Base-by-base conservation (phyloP, 148 eudicot genomes). In the Limonium bicolor region DNA sequence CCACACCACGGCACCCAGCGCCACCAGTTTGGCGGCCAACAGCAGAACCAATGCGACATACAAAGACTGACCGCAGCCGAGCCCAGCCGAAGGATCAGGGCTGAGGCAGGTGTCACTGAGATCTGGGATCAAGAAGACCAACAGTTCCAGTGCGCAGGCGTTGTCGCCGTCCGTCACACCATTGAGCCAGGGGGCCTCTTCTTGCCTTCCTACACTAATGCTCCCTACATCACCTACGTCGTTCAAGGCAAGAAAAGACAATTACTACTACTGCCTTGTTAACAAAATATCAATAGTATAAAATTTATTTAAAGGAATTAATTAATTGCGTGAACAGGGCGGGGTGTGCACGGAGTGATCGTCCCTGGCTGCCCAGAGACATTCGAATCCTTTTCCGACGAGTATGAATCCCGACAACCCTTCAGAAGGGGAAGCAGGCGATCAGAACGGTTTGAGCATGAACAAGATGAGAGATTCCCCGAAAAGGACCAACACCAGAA, bases 311-410 rank as follows among this genome's bases (percentile, higher is more conserved):
- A 4, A 14, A 10, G 11, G 16, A 38, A 4, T 17, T 4, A 19
- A 41, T 21, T 37, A 1, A 36, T 36, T 2, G 5, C 5, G 15
- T 20, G 15, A 14, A 20, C 31, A 43, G 48, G 48, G 19, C 24
- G 56, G 32, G 85, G 67, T 26, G 18, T 77, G 6, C 56, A 60
- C 12, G 85, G 85, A 28, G 52, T 62, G 24, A 60, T 43, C 25
- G 13, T 66, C 18, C 78, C 78, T 0, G 92, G 90, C 0, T 80
- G 90, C 45, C 62, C 90, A 0, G 78, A 76, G 54, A 70, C 84
- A 7, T 80, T 35, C 44, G 74, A 74, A 32, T 44, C 77, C 3
- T 6, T 16, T 16, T 13, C 42, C 0, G 25, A 20, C n/a, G 9
- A 5, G 5, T 14, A 34, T 14, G 3, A 34, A 14, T 8, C 38